Evolutionary conservation across 83 land plant genomes (phyloP).

Genomic region (Picea mariana): DNA sequence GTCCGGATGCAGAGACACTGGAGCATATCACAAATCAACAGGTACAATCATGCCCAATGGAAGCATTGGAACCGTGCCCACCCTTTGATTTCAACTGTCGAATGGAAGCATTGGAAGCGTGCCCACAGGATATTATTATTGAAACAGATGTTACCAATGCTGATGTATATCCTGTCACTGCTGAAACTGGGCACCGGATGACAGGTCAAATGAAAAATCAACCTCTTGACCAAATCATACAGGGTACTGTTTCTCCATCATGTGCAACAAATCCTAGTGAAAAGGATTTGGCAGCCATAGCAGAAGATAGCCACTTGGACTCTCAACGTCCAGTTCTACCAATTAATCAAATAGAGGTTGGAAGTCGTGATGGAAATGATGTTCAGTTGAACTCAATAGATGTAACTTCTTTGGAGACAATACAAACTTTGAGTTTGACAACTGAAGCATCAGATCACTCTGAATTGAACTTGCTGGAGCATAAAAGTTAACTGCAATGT

Average conservation of each 20-base stretch:
- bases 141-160: background rate
- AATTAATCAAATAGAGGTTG: background rate
- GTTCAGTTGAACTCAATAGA: slow-evolving; percentile 14
- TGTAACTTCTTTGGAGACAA: background rate
- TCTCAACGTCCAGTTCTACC: too few species aligned
- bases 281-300: background rate
- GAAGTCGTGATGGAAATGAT: background rate
- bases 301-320: slow-evolving; percentile 4
- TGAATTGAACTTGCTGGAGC: background rate
- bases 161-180: background rate
- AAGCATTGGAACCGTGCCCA: background rate
- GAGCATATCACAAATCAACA: background rate
- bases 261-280: slow-evolving; percentile 2
- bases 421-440: slow-evolving; percentile 7
- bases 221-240: background rate
- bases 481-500: background rate
- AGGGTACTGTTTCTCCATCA: background rate
- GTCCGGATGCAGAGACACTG: background rate
- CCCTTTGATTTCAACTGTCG: background rate
- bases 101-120: background rate
- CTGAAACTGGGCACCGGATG: background rate
- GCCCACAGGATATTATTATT: background rate
- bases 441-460: background rate
- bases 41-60: background rate
- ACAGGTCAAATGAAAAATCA: background rate